Evolutionary conservation across 495 filamentous ascomycete genomes (phyloP), one percentile per base, ranked within the genome.

Genomic region (Penicillium maclennaniae): DNA sequence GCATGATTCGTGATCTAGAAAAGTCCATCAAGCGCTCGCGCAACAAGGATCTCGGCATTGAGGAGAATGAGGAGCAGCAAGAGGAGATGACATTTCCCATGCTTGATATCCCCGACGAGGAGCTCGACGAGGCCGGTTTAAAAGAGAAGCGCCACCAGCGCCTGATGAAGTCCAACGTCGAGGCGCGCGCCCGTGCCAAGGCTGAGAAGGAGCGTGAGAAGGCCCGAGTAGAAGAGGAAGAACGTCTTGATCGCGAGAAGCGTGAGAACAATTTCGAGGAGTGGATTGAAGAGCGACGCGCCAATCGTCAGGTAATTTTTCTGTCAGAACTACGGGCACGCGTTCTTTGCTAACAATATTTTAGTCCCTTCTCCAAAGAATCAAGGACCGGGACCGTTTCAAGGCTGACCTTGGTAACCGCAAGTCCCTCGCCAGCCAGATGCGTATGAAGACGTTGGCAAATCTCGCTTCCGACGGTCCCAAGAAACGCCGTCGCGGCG

Each of bases 371-470:
- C 72, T 98, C 1, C 82, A 87, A 66, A 88, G 80, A 63, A 92
- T 97, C 69, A 95, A 95, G 68, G 95, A 97, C 51, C 85, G 92
- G 26, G 89, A 96, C 54, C 80, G 93, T 20, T 79, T 97, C 47
- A 96, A 93, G 68, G 87, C 87, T 1, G 93, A 98, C 60, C 79
- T 97, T 0, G 90, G 91, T 23, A 96, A 97, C 66, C 87, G 93
- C 54, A 98, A 98, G 67, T 96, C 91, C 1, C 81, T 97, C 10
- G 95, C 95, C 10, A 90, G 84, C 49, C 93, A 97, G 61, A 91
- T 93, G 75, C 88, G 93, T 26, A 98, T 98, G 93, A 97, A 97
- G 72, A 90, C 83, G 15, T 86, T 98, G n/a, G 95, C 93, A 38
- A 96, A 95, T 59, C 85, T 98, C 2, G 93, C 93, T 15, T 91